Evolutionary conservation across 768 basidiomycete genomes (phyloP).

Genomic region (Heimioporus sp.): DNA sequence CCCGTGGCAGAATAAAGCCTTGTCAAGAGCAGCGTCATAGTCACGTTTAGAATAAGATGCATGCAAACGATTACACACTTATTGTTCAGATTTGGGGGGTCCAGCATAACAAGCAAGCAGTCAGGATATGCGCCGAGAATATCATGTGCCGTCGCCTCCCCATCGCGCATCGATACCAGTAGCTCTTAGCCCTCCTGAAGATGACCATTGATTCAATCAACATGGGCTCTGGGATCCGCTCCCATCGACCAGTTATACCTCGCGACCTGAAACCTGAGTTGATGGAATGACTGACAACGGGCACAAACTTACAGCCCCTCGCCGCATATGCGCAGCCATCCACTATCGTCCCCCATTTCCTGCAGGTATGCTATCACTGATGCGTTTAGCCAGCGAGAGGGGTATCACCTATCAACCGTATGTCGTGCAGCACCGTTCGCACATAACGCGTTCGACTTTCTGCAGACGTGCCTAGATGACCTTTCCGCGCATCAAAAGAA

Average conservation of each 20-base stretch:
- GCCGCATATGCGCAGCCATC: constrained; percentile 46
- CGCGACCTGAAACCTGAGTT: constrained; percentile 23
- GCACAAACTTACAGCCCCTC: constrained; percentile 39
- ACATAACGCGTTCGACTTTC: constrained; percentile 26
- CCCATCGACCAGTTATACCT: constrained; percentile 36
- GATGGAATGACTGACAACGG: neutral
- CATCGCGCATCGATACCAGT: constrained; percentile 23
- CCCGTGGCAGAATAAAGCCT: constrained; percentile 41
- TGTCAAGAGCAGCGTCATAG: too few species aligned
- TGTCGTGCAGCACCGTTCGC: constrained; percentile 31
- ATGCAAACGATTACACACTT: constrained; percentile 18
- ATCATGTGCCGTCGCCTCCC: constrained; percentile 14
- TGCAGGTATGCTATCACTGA: constrained; percentile 31
- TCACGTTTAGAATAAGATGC: neutral
- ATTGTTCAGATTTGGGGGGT: constrained; percentile 24
- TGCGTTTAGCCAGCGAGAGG: constrained; percentile 27
- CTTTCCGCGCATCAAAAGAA: constrained; percentile 41
- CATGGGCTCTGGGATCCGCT: constrained; percentile 28
- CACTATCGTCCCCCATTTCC: constrained; percentile 33
- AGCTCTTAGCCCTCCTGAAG: constrained; percentile 15
- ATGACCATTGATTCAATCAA: constrained; percentile 30
- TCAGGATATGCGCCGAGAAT: constrained; percentile 21
- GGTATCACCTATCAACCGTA: constrained; percentile 24
- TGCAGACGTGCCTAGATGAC: constrained; percentile 30
- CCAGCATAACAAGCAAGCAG: constrained; percentile 16